Conservation (phyloP, 192 early-diverging fungal genomes). For the Entophlyctis luteolus region DNA sequence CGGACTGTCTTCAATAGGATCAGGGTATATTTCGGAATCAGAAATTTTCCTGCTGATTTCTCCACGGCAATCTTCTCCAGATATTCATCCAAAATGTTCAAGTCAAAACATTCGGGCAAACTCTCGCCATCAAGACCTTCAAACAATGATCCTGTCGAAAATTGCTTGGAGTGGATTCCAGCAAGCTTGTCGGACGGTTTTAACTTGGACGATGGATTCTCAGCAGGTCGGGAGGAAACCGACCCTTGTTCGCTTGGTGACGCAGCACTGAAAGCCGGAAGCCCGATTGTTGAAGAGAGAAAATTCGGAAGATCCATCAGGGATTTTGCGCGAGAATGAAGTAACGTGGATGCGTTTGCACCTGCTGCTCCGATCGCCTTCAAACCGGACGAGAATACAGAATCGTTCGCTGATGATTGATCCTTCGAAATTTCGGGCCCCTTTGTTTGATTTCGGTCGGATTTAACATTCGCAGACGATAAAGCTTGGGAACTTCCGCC, state of each 20-base stretch:
- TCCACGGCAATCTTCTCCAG: neutral
- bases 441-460: neutral
- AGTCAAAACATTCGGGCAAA: slow-evolving; percentile 6
- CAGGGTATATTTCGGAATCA: slow-evolving; percentile 4
- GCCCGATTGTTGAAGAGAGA: neutral
- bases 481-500: no score
- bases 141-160: slow-evolving; percentile 11
- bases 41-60: neutral
- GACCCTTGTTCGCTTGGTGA: neutral
- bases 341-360: neutral
- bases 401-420: neutral
- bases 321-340: slow-evolving; percentile 5
- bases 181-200: neutral
- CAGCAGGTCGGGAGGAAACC: neutral
- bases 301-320: slow-evolving; percentile 32
- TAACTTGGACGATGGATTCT: neutral
- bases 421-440: neutral
- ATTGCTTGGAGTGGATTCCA: neutral
- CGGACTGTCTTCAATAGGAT: slow-evolving; percentile 36
- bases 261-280: neutral
- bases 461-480: neutral
- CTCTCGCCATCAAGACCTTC: slow-evolving; percentile 11
- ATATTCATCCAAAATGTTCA: neutral
- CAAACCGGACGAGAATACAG: neutral
- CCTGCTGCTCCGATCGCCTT: neutral